Base-by-base conservation (phyloP, 2,329 filamentous ascomycete genomes). In the Bertia moriformis region DNA sequence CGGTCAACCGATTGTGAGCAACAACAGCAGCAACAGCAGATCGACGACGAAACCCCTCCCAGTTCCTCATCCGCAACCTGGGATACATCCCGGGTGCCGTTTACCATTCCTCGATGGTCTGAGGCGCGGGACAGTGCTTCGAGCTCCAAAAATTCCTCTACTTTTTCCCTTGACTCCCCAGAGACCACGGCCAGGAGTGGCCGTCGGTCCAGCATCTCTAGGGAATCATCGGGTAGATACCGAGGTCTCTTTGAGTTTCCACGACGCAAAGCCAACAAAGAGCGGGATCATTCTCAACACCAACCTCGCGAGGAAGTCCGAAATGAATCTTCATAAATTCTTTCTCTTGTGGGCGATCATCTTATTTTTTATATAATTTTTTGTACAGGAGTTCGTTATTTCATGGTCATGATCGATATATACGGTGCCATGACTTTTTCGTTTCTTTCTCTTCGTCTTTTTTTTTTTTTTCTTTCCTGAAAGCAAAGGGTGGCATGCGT, bases 121-220 rank as follows among this genome's bases (percentile, higher is more conserved):
- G 60, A 62, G 18, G 43, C 56, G 19, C 56, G 57, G 14, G 57
- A 61, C 24, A 59, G 58, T 46, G 59, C 57, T n/a, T 51, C 56
- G 18, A 61, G 57, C 45, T 63, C 61, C 7, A 62, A 63, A 19
- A 64, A 65, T 41, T 64, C 61, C 2, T 66, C 62, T 4, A 62
- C 58, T 0, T 61, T 39, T 10, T 49, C 46, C 4, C 39, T 48
- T 33, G 48, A 64, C 41, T 61, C 60, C 3, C 49, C 62, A 24
- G 61, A 65, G 29, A 56, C 56, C 29, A 45, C 53, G 2, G 58
- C 62, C 14, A 45, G 42, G 42, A 38, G 46, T 40, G 51, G 48
- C 19, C 57, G 54, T 41, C 49, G 57, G 44, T 53, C 55, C 39
- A 62, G 53, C 39, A 53, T 59, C 30, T 57, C 51, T 35, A 56